A percentile compares a stretch with the other conserved stretches of the same genome.
Evolutionary conservation across 768 basidiomycete species (phyloP).

Genomic region (Candolleomyces eurysporus): DNA sequence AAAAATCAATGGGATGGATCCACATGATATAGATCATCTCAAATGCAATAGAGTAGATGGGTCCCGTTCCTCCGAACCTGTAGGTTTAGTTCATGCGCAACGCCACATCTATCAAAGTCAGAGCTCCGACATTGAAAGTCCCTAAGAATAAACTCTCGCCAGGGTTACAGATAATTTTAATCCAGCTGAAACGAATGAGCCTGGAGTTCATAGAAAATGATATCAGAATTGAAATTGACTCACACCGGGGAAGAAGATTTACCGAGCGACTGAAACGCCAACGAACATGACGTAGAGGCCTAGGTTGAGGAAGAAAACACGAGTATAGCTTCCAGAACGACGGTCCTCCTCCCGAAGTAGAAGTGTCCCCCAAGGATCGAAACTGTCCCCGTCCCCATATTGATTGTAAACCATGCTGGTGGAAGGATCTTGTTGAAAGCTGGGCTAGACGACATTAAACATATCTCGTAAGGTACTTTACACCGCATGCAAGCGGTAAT

Average conservation of each 20-base stretch:
- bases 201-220: too few species aligned
- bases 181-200: conserved; percentile 19
- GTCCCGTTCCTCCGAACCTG: conserved; percentile 46
- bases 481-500: conserved; percentile 12
- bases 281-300: conserved; percentile 51
- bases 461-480: neutral
- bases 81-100: conserved; percentile 42
- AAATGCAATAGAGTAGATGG: conserved; percentile 35
- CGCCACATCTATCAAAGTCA: conserved; percentile 54
- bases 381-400: conserved; percentile 43
- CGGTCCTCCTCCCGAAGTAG: conserved; percentile 47
- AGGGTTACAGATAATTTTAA: conserved; percentile 42
- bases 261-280: conserved; percentile 39
- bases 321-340: conserved; percentile 28
- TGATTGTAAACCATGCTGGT: conserved; percentile 18
- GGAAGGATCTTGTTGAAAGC: conserved; percentile 10
- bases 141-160: conserved; percentile 41
- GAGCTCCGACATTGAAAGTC: conserved; percentile 55
- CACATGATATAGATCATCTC: too few species aligned
- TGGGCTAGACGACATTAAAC: neutral
- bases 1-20: too few species aligned
- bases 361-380: conserved; percentile 56
- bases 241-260: too few species aligned
- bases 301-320: conserved; percentile 38
- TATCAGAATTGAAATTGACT: too few species aligned